Base-by-base conservation (phyloP, 805 yeast genomes). In the Candida adriatica region DNA sequence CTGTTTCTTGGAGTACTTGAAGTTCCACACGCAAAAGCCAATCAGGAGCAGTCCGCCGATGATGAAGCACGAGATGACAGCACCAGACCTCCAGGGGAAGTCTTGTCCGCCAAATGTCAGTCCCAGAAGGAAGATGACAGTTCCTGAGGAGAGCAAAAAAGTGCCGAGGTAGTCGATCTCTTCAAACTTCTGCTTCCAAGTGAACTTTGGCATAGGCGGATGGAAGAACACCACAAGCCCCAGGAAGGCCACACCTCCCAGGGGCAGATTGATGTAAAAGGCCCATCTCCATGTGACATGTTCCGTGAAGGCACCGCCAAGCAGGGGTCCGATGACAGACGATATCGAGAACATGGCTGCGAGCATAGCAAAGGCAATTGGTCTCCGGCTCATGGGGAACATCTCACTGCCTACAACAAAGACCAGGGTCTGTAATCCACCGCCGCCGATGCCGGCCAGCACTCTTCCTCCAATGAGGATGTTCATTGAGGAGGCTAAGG, bases 251-350 rank as follows among this genome's bases (percentile, higher is more conserved):
- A 62, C 33, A 2, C 79, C 85, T 13, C 83, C 82, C 22, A 78
- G 53, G 4, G 85, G 84, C 21, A 81, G 51, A 51, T 79, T 80
- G 41, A 81, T 64, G 55, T 73, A 81, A 49, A 79, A 81, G 45
- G 84, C 74, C 86, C 87, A 79, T 45, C 88, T 63, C 87, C 88
- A 80, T 14, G 73, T 56, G 6, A 67, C 73, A 30, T 68, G 56
- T 3, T 70, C 56, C 1, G 82, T 64, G 34, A 80, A 70, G 0
- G 75, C 77, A 21, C 87, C 86, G 8, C 85, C 86, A 17, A 79
- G 49, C 22, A 76, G 56, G 0, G 87, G 87, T 2, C 86, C 87
- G 11, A 64, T 42, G 4, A 73, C 74, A 8, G 70, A 61, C 0
- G 79, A 67, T 2, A 71, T 53, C 0, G 71, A 66, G 42, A 66